Percentiles rank a stretch among this genome's conserved stretches.
phyloP scores from a whole-genome alignment of 371 early-diverging fungal species.

The Coemansia sp. region DNA sequence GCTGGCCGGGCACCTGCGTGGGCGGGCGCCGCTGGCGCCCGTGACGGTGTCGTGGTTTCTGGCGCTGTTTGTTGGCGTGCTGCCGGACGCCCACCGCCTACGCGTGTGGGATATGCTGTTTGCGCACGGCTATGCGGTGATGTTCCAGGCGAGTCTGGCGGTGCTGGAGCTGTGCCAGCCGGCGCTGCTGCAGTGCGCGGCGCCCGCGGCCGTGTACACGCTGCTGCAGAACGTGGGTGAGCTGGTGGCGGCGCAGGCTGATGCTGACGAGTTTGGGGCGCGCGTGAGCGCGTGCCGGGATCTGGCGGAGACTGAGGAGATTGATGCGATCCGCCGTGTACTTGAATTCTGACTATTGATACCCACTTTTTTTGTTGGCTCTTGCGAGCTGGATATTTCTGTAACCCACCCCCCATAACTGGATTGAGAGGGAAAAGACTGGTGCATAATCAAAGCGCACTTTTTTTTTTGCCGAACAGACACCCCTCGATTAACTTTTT shows the following conservation, averaged over 20 bases:
- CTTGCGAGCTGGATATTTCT: no score
- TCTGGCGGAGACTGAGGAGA: slow-evolving; percentile 7
- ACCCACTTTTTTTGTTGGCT: no score
- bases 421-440: no score
- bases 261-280: slow-evolving; percentile 26
- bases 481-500: no score
- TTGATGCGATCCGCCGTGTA: slow-evolving; percentile 19
- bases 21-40: slow-evolving; percentile 74
- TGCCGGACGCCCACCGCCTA: slow-evolving; percentile 84
- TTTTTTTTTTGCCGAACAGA: no score
- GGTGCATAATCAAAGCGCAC: no score
- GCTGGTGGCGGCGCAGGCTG: slow-evolving; percentile 7
- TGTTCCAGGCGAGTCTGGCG: slow-evolving; percentile 79
- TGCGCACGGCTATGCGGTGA: slow-evolving; percentile 65
- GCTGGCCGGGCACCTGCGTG: slow-evolving; percentile 69
- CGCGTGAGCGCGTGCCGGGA: slow-evolving; percentile 22
- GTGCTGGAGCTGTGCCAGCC: slow-evolving; percentile 62
- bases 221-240: slow-evolving; percentile 27
- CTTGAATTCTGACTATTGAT: no score
- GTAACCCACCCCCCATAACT: no score
- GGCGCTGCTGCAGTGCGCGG: slow-evolving; percentile 51
- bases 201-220: slow-evolving; percentile 50
- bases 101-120: slow-evolving; percentile 92
- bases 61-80: slow-evolving; percentile 78
- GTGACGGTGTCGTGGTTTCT: slow-evolving; percentile 87